These are phyloP conservation scores for Baorangia bicolor DNA, from an alignment of 768 basidiomycete species.

Conservation along the genomic window DNA sequence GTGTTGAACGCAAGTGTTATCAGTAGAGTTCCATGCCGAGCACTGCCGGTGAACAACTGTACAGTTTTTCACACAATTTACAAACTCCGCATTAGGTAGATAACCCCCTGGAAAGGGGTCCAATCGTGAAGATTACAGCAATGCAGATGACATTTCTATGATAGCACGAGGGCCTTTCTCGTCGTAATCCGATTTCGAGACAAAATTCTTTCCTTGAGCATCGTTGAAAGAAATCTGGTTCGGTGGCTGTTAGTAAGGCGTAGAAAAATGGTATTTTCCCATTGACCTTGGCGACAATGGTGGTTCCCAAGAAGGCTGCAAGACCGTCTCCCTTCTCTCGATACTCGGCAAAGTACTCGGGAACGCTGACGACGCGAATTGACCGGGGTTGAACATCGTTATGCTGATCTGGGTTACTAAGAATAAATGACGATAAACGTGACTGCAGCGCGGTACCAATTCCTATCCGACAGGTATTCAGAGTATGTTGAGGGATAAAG, in stretches of 20 bases:
- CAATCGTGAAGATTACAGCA: conserved; percentile 44
- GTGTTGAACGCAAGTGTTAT: too few relatives aligned
- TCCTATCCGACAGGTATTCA: conserved; percentile 38
- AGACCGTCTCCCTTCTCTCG: conserved; percentile 80
- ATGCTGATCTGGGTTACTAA: conserved; percentile 58
- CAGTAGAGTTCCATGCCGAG: too few relatives aligned
- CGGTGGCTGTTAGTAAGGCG: background rate
- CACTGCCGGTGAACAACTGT: too few relatives aligned
- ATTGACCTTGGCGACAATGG: conserved; percentile 80
- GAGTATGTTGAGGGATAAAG: background rate
- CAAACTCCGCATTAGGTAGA: conserved; percentile 21
- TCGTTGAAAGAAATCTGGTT: conserved; percentile 75
- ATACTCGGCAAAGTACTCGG: conserved; percentile 91
- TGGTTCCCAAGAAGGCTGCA: conserved; percentile 78
- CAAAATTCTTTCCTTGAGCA: conserved; percentile 60
- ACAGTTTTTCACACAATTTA: conserved; percentile 29
- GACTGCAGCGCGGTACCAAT: conserved; percentile 69
- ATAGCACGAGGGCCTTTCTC: conserved; percentile 70
- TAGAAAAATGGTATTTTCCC: conserved; percentile 3
- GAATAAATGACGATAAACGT: conserved; percentile 61
- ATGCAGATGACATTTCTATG: conserved; percentile 73
- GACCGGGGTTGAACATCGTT: conserved; percentile 72
- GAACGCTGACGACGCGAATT: conserved; percentile 63
- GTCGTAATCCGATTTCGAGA: conserved; percentile 78
- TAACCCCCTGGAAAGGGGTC: conserved; percentile 3